These are phyloP conservation scores for Hypomontagnella submonticulosa DNA, from an alignment of 495 filamentous ascomycete species.

Conservation along the genomic window DNA sequence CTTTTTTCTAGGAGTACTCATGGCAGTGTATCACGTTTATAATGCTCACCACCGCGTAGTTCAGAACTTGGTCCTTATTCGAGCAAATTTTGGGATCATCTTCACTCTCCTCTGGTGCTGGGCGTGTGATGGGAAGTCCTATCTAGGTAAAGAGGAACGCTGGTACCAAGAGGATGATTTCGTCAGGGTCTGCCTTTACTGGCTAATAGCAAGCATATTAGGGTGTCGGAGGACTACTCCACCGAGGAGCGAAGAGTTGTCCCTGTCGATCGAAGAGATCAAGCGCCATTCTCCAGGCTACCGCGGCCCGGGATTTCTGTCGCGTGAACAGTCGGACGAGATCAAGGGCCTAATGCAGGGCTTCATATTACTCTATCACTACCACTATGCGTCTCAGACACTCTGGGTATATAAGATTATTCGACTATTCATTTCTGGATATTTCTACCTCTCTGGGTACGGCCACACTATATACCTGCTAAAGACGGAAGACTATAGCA, in stretches of 20 bases:
- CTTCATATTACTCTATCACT: slow-evolving; percentile 68
- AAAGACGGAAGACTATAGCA: slow-evolving; percentile 64
- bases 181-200: slow-evolving; percentile 45
- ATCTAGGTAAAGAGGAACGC: slow-evolving; percentile 68
- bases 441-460: slow-evolving; percentile 71
- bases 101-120: slow-evolving; percentile 62
- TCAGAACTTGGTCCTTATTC: neutral
- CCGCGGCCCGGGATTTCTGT: slow-evolving; percentile 55
- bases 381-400: slow-evolving; percentile 61
- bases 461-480: slow-evolving; percentile 68
- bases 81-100: too few relatives aligned
- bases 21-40: slow-evolving; percentile 7
- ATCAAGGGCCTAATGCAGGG: slow-evolving; percentile 75
- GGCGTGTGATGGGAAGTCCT: slow-evolving; percentile 65
- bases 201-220: slow-evolving; percentile 52
- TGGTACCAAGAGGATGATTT: slow-evolving; percentile 58
- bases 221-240: slow-evolving; percentile 48
- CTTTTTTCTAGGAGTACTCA: slow-evolving; percentile 35
- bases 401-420: slow-evolving; percentile 65
- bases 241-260: slow-evolving; percentile 3
- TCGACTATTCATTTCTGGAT: slow-evolving; percentile 66
- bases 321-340: slow-evolving; percentile 67
- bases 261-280: slow-evolving; percentile 21
- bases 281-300: slow-evolving; percentile 23
- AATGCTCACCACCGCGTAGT: neutral